Percentiles rank a stretch among this genome's conserved stretches.
phyloP scores from a whole-genome alignment of 1,139 yeast species.

The Sugiyamaella novakii region DNA sequence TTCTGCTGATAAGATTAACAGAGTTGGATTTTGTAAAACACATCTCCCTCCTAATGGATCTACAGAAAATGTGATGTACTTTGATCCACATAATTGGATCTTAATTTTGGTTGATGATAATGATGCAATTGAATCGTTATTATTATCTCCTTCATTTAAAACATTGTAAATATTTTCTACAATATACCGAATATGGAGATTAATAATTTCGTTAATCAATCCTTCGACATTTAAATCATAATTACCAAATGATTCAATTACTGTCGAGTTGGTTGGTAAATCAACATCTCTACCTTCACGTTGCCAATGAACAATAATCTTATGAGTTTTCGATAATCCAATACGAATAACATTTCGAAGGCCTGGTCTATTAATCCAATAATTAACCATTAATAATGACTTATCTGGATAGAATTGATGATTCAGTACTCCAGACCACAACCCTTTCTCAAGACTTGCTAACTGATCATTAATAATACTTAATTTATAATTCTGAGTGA shows the following conservation, averaged over 20 bases:
- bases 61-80: slow-evolving; percentile 35
- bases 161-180: slow-evolving; percentile 32
- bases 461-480: slow-evolving; percentile 70
- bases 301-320: slow-evolving; percentile 62
- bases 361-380: slow-evolving; percentile 57
- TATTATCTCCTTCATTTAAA: slow-evolving; percentile 20
- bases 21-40: slow-evolving; percentile 38
- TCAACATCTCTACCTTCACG: slow-evolving; percentile 53
- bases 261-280: slow-evolving; percentile 19
- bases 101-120: slow-evolving; percentile 25
- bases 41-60: slow-evolving; percentile 41
- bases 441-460: slow-evolving; percentile 54
- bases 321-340: slow-evolving; percentile 59
- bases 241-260: slow-evolving; percentile 33
- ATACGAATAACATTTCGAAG: slow-evolving; percentile 62
- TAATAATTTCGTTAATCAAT: slow-evolving; percentile 36
- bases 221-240: slow-evolving; percentile 35
- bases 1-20: slow-evolving; percentile 38
- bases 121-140: slow-evolving; percentile 20
- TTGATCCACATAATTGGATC: slow-evolving; percentile 20
- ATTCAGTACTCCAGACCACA: slow-evolving; percentile 69
- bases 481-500: slow-evolving; percentile 72
- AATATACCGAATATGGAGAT: slow-evolving; percentile 36
- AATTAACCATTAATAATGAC: slow-evolving; percentile 61
- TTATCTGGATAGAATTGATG: slow-evolving; percentile 68